These are phyloP conservation scores for Ilex aquifolium DNA, from an alignment of 257 asterid species.

Conservation along the genomic window DNA sequence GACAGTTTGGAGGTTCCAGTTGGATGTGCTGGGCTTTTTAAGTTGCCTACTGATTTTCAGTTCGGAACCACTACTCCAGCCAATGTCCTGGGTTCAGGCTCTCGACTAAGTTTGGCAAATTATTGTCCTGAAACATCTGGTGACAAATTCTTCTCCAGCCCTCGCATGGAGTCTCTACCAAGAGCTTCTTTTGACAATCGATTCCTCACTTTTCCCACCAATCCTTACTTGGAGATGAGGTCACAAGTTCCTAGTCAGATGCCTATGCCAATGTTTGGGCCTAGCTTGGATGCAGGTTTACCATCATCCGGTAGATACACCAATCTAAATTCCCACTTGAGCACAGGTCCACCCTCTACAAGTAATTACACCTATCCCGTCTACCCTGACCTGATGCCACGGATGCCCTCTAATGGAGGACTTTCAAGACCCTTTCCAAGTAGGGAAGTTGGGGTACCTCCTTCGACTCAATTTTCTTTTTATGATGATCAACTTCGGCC, in stretches of 20 bases:
- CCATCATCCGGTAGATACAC: slow-evolving; percentile 24
- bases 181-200: slow-evolving; percentile 17
- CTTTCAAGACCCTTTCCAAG: slow-evolving; percentile 26
- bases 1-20: slow-evolving; percentile 35
- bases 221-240: slow-evolving; percentile 21
- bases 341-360: slow-evolving; percentile 18
- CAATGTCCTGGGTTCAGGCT: slow-evolving; percentile 11
- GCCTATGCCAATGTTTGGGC: slow-evolving; percentile 28
- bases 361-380: slow-evolving; percentile 22
- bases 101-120: slow-evolving; percentile 17
- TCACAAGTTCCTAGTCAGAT: slow-evolving; percentile 18
- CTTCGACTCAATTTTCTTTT: slow-evolving; percentile 31
- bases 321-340: slow-evolving; percentile 25
- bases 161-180: slow-evolving; percentile 26
- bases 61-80: slow-evolving; percentile 23
- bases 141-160: slow-evolving; percentile 19
- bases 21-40: slow-evolving; percentile 51
- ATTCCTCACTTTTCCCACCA: slow-evolving; percentile 14
- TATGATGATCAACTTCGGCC: slow-evolving; percentile 35
- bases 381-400: slow-evolving; percentile 28
- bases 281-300: slow-evolving; percentile 21
- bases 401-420: slow-evolving; percentile 28
- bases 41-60: slow-evolving; percentile 64
- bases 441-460: slow-evolving; percentile 37
- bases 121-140: slow-evolving; percentile 21